Percentiles rank a stretch among this genome's conserved stretches.
phyloP scores from a whole-genome alignment of 2,329 filamentous ascomycete genomes.

The Aspergillus sp. region DNA sequence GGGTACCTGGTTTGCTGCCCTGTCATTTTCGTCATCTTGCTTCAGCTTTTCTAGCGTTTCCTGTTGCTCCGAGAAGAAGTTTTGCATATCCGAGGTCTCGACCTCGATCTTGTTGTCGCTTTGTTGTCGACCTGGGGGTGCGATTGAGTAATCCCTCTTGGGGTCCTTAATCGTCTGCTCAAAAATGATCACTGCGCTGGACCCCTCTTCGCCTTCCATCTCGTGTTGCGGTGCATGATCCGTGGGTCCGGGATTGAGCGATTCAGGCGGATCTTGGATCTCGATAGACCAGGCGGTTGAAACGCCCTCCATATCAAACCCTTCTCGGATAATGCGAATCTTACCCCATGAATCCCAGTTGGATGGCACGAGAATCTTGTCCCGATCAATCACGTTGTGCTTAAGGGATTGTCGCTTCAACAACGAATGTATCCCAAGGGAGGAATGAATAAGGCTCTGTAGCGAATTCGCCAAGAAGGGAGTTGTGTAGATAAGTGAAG shows the following conservation, averaged over 20 bases:
- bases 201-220: constrained; percentile 26
- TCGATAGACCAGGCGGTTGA: constrained; percentile 81
- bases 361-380: constrained; percentile 87
- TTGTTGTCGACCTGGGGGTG: constrained; percentile 40
- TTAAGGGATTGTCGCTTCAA: constrained; percentile 71
- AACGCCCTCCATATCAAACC: constrained; percentile 81
- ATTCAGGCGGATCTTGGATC: constrained; percentile 51
- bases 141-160: constrained; percentile 53
- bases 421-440: constrained; percentile 75
- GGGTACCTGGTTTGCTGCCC: constrained; percentile 25
- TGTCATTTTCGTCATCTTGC: constrained; percentile 46
- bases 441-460: constrained; percentile 73
- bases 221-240: constrained; percentile 17
- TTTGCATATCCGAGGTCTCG: constrained; percentile 64
- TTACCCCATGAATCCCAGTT: constrained; percentile 99
- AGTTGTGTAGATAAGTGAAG: constrained; percentile 76
- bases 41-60: constrained; percentile 62
- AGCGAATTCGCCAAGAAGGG: constrained; percentile 69
- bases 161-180: constrained; percentile 73
- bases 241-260: constrained; percentile 14
- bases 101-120: constrained; percentile 47
- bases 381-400: constrained; percentile 85
- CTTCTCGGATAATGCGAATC: constrained; percentile 82
- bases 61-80: constrained; percentile 67
- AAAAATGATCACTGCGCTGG: constrained; percentile 62